Percentiles rank a stretch among this genome's conserved stretches.
These are phyloP conservation scores for Trypanosomatidae sp. DNA, from an alignment of 208 protist genomes.

Conservation along the genomic window DNA sequence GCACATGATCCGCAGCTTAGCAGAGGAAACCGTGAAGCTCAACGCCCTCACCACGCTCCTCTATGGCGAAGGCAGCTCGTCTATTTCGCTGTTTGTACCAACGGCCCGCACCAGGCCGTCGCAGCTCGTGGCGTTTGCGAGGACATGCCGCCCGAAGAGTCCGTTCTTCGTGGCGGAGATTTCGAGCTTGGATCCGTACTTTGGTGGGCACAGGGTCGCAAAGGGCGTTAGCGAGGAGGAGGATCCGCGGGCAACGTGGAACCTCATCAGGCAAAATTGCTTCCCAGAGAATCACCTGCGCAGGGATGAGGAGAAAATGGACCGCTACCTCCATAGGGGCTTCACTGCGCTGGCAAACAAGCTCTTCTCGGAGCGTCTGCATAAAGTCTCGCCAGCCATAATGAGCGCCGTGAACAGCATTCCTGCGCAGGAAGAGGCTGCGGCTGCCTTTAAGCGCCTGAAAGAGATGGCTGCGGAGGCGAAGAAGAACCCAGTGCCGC, in stretches of 20 bases:
- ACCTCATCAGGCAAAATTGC: slow-evolving; percentile 74
- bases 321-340: slow-evolving; percentile 73
- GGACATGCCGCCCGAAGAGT: slow-evolving; percentile 89
- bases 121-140: slow-evolving; percentile 86
- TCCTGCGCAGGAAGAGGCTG: slow-evolving; percentile 55
- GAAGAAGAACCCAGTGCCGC: slow-evolving; percentile 60
- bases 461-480: slow-evolving; percentile 40
- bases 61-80: slow-evolving; percentile 89
- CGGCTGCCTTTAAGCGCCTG: slow-evolving; percentile 33
- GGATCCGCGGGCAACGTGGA: slow-evolving; percentile 78
- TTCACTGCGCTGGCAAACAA: slow-evolving; percentile 88
- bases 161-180: slow-evolving; percentile 90
- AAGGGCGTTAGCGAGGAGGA: slow-evolving; percentile 52
- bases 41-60: slow-evolving; percentile 84
- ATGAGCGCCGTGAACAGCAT: slow-evolving; percentile 79
- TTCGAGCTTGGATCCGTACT: slow-evolving; percentile 71
- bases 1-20: slow-evolving; percentile 88
- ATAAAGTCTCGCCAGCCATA: slow-evolving; percentile 75
- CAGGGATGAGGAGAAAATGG: slow-evolving; percentile 67
- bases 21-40: slow-evolving; percentile 81
- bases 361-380: slow-evolving; percentile 85
- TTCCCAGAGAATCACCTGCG: slow-evolving; percentile 53
- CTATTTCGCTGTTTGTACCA: slow-evolving; percentile 89
- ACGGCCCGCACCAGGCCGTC: slow-evolving; percentile 64
- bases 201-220: slow-evolving; percentile 62